A percentile compares a stretch with the other conserved stretches of the same genome.
phyloP scores from a whole-genome alignment of 2,329 filamentous ascomycete species.

The Coleophoma eucalyptorum region DNA sequence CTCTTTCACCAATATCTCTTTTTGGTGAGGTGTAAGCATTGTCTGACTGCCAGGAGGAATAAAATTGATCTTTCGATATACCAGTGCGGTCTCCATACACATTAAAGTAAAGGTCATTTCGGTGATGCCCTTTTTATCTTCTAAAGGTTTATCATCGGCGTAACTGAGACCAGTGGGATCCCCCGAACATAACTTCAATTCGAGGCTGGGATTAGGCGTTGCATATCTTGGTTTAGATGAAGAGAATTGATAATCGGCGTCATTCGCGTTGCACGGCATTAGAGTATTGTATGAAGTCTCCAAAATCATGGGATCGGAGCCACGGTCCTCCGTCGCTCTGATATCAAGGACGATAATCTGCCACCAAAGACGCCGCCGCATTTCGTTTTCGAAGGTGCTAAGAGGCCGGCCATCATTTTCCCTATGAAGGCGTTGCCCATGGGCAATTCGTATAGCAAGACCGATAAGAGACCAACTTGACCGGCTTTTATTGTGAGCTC shows the following conservation, averaged over 20 bases:
- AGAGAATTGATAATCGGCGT: constrained; percentile 36
- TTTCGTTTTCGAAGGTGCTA: constrained; percentile 46
- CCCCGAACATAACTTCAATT: too few species aligned
- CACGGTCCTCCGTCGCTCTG: constrained; percentile 43
- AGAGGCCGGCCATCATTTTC: constrained; percentile 42
- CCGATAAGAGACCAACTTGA: constrained; percentile 36
- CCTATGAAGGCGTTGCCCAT: constrained; percentile 42
- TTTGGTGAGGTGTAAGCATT: neutral
- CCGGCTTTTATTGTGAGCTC: constrained; percentile 26
- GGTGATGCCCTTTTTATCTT: constrained; percentile 1
- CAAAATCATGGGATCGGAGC: constrained; percentile 38
- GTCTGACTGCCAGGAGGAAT: neutral
- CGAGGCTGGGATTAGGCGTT: neutral
- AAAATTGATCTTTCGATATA: constrained; percentile 2
- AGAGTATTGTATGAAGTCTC: constrained; percentile 40
- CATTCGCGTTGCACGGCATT: constrained; percentile 46
- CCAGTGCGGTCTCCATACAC: constrained; percentile 1
- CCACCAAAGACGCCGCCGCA: constrained; percentile 48
- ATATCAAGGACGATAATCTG: constrained; percentile 42
- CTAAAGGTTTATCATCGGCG: neutral
- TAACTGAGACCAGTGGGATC: constrained; percentile 3
- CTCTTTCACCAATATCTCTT: neutral
- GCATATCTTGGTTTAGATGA: neutral
- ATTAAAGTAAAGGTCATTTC: constrained; percentile 8
- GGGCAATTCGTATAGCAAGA: constrained; percentile 28